Base-by-base conservation (phyloP, 2,329 filamentous ascomycete genomes). In the Epichloe festucae region DNA sequence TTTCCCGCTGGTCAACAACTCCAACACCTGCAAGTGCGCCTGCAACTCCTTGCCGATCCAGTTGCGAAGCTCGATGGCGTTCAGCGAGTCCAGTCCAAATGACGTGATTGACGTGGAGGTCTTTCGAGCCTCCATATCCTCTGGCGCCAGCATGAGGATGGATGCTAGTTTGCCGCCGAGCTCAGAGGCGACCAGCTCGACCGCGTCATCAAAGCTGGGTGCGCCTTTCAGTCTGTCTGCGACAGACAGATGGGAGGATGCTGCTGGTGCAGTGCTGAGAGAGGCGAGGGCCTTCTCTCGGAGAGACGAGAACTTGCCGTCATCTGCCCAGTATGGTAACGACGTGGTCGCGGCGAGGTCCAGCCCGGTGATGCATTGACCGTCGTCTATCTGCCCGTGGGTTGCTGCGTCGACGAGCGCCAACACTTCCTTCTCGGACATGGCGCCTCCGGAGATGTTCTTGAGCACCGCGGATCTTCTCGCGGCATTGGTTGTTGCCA, bases 351-450 rank as follows among this genome's bases (percentile, higher is more conserved):
- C 12, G 15, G n/a, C 41, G 54, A 79, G 71, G 49, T 71, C 69
- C 61, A 80, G 70, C 2, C 77, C 77, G 0, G 76, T 79, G 54
- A 80, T 75, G 39, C 70, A 71, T 58, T 80, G 76, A 41, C 65
- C 69, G 0, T 58, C 56, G 0, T 61, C 62, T 3, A 77, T 58
- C 23, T 68, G 65, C 2, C 74, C 75, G 5, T 62, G 67, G 40
- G 80, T 73, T 15, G 75, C 74, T 0, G 74, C 71, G 1, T 70
- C 72, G 0, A 81, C 66, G 0, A 81, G 67, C 0, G 77, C 76
- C 2, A 79, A 62, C 0, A 81, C 74, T 60, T 81, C 77, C 5
- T 71, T 70, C 57, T 76, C 72, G 55, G 69, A 71, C 56, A 81
- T 72, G 17, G 77, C 69, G 39, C 74, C 71, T 4, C 69, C 70